Conservation (phyloP, 1,284 basidiomycete genomes). For the Pterulicium gracile region DNA sequence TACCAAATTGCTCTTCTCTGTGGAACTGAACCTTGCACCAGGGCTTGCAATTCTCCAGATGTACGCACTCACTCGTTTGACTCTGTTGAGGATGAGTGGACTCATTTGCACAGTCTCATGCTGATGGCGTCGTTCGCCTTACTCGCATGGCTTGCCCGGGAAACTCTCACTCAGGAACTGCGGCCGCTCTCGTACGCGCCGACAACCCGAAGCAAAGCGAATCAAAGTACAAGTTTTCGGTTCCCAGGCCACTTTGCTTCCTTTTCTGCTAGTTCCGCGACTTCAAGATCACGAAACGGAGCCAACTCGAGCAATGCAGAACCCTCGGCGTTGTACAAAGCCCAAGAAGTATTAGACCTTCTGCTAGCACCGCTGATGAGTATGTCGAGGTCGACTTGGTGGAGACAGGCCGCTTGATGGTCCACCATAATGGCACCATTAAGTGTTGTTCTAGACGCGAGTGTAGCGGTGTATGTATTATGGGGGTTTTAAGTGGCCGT, state of each 20-base stretch:
- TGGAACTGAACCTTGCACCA: not conserved
- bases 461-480: too few species aligned
- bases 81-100: too few species aligned
- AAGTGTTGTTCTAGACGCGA: too few species aligned
- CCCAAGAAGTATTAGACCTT: too few species aligned
- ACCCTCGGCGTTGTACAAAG: too few species aligned
- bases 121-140: not conserved
- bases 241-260: too few species aligned
- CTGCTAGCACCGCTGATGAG: not conserved
- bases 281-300: too few species aligned
- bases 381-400: not conserved
- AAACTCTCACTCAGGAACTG: not conserved
- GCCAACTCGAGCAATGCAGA: too few species aligned
- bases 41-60: slow-evolving; percentile 1
- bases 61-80: not conserved
- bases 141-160: not conserved
- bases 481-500: too few species aligned
- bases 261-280: too few species aligned
- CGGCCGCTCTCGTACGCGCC: not conserved
- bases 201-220: not conserved
- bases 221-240: too few species aligned
- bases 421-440: too few species aligned
- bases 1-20: not conserved
- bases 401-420: not conserved
- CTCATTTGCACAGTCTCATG: not conserved